phyloP scores from a whole-genome alignment of 1,284 basidiomycete genomes.

The Cryptococcus sp. region DNA sequence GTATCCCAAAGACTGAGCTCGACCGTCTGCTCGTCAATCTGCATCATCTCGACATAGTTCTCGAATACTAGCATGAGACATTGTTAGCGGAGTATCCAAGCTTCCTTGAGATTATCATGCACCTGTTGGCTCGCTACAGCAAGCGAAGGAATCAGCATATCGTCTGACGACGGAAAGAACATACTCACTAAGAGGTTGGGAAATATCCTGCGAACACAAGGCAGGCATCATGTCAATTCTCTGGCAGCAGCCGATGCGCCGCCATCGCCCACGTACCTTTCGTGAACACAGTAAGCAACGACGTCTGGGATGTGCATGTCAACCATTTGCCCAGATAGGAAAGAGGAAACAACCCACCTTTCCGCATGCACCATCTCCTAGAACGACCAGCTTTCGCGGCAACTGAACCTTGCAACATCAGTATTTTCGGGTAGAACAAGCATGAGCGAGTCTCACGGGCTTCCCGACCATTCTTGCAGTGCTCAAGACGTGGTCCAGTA shows the following conservation, averaged over 20 bases:
- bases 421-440: too few relatives aligned
- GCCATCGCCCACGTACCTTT: constrained; percentile 29
- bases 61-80: constrained; percentile 64
- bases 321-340: constrained; percentile 2
- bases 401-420: constrained; percentile 38
- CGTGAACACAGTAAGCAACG: constrained; percentile 56
- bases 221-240: constrained; percentile 5
- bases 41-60: constrained; percentile 84
- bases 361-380: constrained; percentile 91
- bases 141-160: neutral
- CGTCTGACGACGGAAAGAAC: neutral
- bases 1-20: constrained; percentile 97
- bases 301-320: constrained; percentile 64
- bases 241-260: neutral
- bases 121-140: constrained; percentile 74
- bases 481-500: too few relatives aligned
- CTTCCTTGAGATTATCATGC: neutral
- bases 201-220: constrained; percentile 36
- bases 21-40: constrained; percentile 76
- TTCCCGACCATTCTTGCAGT: neutral
- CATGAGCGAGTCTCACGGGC: neutral
- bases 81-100: constrained; percentile 4
- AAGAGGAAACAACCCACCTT: constrained; percentile 47
- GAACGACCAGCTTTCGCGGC: constrained; percentile 73
- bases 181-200: constrained; percentile 43